Base-by-base conservation (phyloP, 31 red algal species). In the Bonnemaisonia californica region DNA sequence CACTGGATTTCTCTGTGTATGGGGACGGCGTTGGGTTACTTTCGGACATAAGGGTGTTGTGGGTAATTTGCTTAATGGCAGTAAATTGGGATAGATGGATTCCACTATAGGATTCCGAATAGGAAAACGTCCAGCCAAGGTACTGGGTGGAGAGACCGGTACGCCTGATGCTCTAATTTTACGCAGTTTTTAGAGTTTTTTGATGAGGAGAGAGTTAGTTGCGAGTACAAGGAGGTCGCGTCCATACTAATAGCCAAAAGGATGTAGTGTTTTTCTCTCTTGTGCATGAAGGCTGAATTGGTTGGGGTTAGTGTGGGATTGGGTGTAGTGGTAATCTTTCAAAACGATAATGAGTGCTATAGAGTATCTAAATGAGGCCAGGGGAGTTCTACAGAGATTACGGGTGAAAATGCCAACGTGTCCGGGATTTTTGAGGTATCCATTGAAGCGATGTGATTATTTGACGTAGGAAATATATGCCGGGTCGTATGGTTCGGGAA, bases 211-310 rank as follows among this genome's bases (percentile, higher is more conserved):
- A 7, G 47, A 4, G 16, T 29, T 41, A 9, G 59, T 41, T 1
- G 33, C 58, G 21, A 81, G 23, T 9, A 57, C 38, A 19, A 81
- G 39, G 41, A 81, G 54, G 39, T 68, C n/a, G n/a, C 77, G 40
- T 81, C 59, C n/a, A 81, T 81, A 19, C 40, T 68, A n/a, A 62
- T 57, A 24, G 57, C n/a, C n/a, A n/a, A n/a, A n/a, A n/a, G n/a
- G n/a, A n/a, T n/a, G n/a, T n/a, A n/a, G n/a, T n/a, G n/a, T n/a
- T n/a, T n/a, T n/a, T n/a, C n/a, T n/a, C n/a, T n/a, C n/a, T n/a
- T n/a, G n/a, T n/a, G n/a, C n/a, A n/a, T n/a, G n/a, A n/a, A n/a
- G n/a, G n/a, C n/a, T n/a, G n/a, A n/a, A n/a, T n/a, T 26, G 23
- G 11, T 27, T 26, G 21, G 9, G 61, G 29, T 9, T 29, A 9